Evolutionary conservation across 2,329 filamentous ascomycete species (phyloP), one percentile per base, ranked within the genome.

Genomic region (Pezicula radicicola): DNA sequence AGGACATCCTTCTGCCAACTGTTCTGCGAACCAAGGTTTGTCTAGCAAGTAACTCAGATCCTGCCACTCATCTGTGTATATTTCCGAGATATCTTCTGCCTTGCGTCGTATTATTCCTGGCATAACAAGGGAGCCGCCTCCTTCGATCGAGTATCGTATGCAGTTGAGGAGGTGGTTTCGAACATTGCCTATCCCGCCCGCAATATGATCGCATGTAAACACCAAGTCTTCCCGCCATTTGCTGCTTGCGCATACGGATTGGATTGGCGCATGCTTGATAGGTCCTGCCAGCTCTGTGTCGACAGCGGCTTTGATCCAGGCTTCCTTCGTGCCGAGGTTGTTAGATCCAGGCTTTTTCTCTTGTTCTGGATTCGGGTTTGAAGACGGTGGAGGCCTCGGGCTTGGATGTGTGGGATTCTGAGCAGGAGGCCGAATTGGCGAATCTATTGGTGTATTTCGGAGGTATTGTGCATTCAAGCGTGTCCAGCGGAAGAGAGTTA

Each of bases 111-210:
- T 45, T 18, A 45, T 28, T 16, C 42, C 12, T 10, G 42, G 42
- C 27, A 45, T 45, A n/a, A 45, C 27, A 25, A 67, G 68, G 56
- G 59, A 55, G 65, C 74, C 73, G 46, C 74, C 75, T 39, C 72
- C 70, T 61, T 75, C 71, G 15, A 76, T 74, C 25, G 72, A 73
- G 37, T 72, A 67, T 33, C 72, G 68, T 30, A 77, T 59, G 57
- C 74, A 76, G 52, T 70, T 70, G 43, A 76, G 61, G 39, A 72
- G 64, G 35, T 68, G 72, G 54, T 73, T 73, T 50, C 72, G 70
- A 18, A 75, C 70, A 43, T 70, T 66, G 8, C 66, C 70, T 12
- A 76, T 57, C 4, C 71, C 72, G 4, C 72, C 75, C 27, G 42
- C 42, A 16, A 45, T 45, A 12, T 28, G n/a, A 28, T 45, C 42